Base-by-base conservation (phyloP, 352 stramenopile genomes). In the Globisporangium uncinulatum region DNA sequence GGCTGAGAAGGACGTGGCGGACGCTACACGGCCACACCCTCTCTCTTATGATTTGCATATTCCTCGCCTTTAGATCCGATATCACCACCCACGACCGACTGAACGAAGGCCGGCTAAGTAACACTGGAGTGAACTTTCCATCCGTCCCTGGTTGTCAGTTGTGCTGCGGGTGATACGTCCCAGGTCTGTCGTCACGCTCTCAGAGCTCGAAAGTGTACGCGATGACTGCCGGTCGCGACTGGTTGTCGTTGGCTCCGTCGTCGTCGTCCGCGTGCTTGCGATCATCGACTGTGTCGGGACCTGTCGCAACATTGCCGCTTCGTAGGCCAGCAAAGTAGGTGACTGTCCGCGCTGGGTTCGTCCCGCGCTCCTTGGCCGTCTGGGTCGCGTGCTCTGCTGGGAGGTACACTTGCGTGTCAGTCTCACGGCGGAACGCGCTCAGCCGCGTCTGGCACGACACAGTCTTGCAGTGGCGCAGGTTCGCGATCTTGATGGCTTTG, bases 401-500 rank as follows among this genome's bases (percentile, higher is more conserved):
- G 36, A 94, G 39, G 61, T 92, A 97, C 11, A 96, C 85, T 59
- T 98, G 94, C 15, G 88, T 92, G 39, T 96, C 78, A 36, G 76
- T 76, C 54, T 97, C 87, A 15, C 77, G 75, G 49, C 87, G 73
- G 73, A 97, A 98, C 67, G 92, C 80, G 55, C 87, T 97, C 31
- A 91, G 63, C 15, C 79, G 71, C 17, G 94, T 98, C 69, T 98
- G 94, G 52, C 81, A 81, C 13, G 80, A 87, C 37, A 83, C 84
- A 1, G 92, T 98, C 14, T 77, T 81, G 65, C 85, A 97, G 44
- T 97, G 91, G 36, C 82, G 76, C 49, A 98, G 62, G 61, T 98
- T 98, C 19, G 90, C 89, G 50, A 97, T 79, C 66, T 96, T 86
- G 43, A 98, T 71, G 21, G 89, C 90, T 37, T 87, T 83, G 42